Base-by-base conservation (phyloP, 176 grass and related monocot species). In the Pontederia crassipes region DNA sequence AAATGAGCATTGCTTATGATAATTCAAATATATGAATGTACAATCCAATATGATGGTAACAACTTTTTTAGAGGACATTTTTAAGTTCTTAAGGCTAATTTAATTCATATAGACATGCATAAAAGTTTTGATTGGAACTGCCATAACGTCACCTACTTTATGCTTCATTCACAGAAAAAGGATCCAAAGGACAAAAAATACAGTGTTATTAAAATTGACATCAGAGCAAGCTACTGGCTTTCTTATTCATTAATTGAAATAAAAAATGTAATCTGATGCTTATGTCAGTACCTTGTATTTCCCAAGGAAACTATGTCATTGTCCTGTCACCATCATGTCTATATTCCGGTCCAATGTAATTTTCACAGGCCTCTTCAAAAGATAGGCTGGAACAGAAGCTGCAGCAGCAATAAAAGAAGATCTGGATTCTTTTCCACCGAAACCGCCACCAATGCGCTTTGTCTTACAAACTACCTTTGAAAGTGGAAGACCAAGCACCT, bases 401-500 rank as follows among this genome's bases (percentile, higher is more conserved):
- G 83, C 86, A 0, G 92, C 86, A 62, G 86, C 83, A 80, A 87
- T 54, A 67, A 96, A 75, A 54, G 66, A 68, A 48, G 92, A 80
- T 79, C 92, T 89, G 53, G 92, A 82, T 80, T 96, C 92, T 75
- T 96, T 90, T 79, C 83, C 92, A 78, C 92, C 92, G 80, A 96
- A 96, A 56, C 92, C 92, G 15, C 92, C 92, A 75, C 92, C 92
- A 80, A 96, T 81, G 55, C 92, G 78, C 69, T 96, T 90, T 59
- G 86, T 81, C 72, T 85, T 96, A 81, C 92, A 90, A 60, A 96
- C 92, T 50, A 96, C 81, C 87, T 78, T 96, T 52, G 92, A 82
- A 64, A 76, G 58, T 62, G 92, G 92, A 82, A 96, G 80, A 52
- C 76, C 87, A 54, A 96, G 86, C 67, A 87, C 81, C 52, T 57